Percentiles rank a stretch among this genome's conserved stretches.
Conservation (phyloP, 345 rosid species). For the Syzygium grande region DNA sequence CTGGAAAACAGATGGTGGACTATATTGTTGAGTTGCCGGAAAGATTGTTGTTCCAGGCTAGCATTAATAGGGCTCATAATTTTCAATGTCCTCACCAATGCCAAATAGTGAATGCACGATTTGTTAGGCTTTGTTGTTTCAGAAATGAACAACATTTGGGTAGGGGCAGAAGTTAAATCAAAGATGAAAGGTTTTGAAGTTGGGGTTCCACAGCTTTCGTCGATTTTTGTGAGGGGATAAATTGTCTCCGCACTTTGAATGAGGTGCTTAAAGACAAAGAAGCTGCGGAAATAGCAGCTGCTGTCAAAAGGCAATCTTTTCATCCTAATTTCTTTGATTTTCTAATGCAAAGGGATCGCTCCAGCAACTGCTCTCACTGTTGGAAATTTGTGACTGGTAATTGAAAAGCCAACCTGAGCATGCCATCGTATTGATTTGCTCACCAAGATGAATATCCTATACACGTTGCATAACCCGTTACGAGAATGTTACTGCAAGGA, state of each 20-base stretch:
- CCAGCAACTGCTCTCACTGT: neutral
- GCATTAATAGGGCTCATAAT: neutral
- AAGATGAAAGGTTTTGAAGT: neutral
- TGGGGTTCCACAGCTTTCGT: rapidly evolving
- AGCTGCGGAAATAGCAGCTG: neutral
- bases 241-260: neutral
- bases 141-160: neutral
- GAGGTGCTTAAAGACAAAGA: neutral
- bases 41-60: neutral
- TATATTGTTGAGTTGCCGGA: neutral
- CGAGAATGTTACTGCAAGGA: no score
- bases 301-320: neutral
- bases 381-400: neutral
- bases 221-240: neutral
- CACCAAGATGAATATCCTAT: neutral
- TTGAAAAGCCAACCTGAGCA: neutral
- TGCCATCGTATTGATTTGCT: neutral
- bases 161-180: neutral
- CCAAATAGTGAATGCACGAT: neutral
- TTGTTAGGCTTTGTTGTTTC: neutral
- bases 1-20: neutral
- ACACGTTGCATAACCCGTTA: no score
- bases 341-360: neutral
- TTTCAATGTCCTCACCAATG: neutral
- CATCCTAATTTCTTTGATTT: neutral